Evolutionary conservation across 2,329 filamentous ascomycete genomes (phyloP).

Genomic region (Pestalotiopsis sp.): DNA sequence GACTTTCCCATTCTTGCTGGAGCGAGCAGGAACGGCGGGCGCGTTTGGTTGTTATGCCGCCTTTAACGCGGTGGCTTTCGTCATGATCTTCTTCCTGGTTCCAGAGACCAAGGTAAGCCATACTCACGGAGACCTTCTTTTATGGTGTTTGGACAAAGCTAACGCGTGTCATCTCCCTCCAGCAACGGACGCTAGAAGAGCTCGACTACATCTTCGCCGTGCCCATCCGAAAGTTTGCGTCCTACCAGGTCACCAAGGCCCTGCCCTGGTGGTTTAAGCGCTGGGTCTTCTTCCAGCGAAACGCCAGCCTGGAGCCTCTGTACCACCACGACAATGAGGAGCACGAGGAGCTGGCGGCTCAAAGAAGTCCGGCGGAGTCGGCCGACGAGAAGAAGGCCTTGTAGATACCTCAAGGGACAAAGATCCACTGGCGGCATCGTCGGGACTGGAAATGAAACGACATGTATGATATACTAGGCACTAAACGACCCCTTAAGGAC

Average conservation of each 20-base stretch:
- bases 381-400: conserved; percentile 11
- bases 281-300: conserved; percentile 30
- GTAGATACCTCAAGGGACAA: neutral
- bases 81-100: conserved; percentile 49
- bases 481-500: neutral
- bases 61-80: conserved; percentile 45
- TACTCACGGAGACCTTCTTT: neutral
- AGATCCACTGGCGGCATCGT: neutral
- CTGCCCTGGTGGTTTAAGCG: conserved; percentile 39
- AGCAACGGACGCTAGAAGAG: conserved; percentile 50
- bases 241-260: conserved; percentile 38
- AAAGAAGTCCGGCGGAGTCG: neutral
- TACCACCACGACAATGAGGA: conserved; percentile 29
- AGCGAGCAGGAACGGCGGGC: conserved; percentile 42
- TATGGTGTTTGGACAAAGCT: neutral
- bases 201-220: conserved; percentile 50
- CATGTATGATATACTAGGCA: neutral
- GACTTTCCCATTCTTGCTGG: conserved; percentile 60
- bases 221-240: conserved; percentile 38
- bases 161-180: conserved; percentile 34
- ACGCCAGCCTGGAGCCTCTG: conserved; percentile 28
- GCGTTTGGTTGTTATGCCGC: conserved; percentile 48
- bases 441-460: neutral
- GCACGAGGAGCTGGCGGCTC: neutral
- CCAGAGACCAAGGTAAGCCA: conserved; percentile 27